Evolutionary conservation across 2,329 filamentous ascomycete species (phyloP), one percentile per base, ranked within the genome.

Genomic region (Paraconiothyrium brasiliense): DNA sequence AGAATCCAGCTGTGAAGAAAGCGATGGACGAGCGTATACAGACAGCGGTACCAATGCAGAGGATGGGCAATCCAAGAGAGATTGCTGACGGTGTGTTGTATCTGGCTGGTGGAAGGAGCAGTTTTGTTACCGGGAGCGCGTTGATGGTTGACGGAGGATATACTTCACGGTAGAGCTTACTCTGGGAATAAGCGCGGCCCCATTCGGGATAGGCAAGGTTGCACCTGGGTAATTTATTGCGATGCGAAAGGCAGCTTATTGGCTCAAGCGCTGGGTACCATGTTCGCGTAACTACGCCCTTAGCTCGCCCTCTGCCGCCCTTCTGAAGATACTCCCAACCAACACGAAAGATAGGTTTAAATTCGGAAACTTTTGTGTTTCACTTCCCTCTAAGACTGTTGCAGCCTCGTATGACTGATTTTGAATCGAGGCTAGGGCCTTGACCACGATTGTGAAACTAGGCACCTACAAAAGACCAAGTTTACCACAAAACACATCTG

Each of bases 41-140:
- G 30, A 71, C 58, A 41, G 67, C 66, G 13, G 69, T 71, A 39
- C 71, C 72, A 16, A 73, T 75, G 67, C 47, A 62, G 50, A 54
- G 70, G 16, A 67, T 69, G 58, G 70, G 70, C 13, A 49, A 51
- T 37, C 65, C 71, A 16, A 43, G 56, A 27, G 70, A 72, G 60
- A 70, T 74, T 63, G 72, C 71, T 8, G 70, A 73, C 63, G 70
- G 64, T 4, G 71, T 74, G n/a, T 55, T 74, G 49, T 75, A 68
- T 63, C 54, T 73, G 3, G 60, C 66, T 14, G 72, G 70, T 14
- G 70, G 71, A 4, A 63, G 66, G 48, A 71, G 68, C 30, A 67
- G 64, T 27, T 72, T 73, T 60, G 66, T 75, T 16, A 73, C 70
- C 3, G 71, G 68, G 1, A 64, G 64, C 37, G 67, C 63, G 13